These are phyloP conservation scores for Terfezia boudieri DNA, from an alignment of 495 filamentous ascomycete species.

Conservation along the genomic window DNA sequence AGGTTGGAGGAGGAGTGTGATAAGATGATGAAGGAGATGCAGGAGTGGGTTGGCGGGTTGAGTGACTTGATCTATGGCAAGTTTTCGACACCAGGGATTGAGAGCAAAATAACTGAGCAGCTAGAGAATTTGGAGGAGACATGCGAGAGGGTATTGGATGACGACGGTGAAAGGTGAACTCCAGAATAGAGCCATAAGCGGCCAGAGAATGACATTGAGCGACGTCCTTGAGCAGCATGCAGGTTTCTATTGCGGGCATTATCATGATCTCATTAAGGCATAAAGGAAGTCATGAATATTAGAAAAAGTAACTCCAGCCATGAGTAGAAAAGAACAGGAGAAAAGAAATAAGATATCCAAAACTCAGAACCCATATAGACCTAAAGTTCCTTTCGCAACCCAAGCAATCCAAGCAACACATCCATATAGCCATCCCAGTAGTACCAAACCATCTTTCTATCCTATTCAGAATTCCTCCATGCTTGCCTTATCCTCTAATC, in stretches of 20 bases:
- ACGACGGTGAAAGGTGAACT: not conserved
- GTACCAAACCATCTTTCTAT: no score
- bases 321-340: slow-evolving; percentile 1
- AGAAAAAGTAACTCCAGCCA: slow-evolving; percentile 12
- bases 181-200: not conserved
- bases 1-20: slow-evolving; percentile 41
- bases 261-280: not conserved
- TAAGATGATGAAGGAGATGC: slow-evolving; percentile 34
- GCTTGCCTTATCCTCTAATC: no score
- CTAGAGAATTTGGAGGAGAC: slow-evolving; percentile 38
- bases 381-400: no score
- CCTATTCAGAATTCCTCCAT: no score
- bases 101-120: slow-evolving; percentile 39
- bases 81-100: slow-evolving; percentile 35
- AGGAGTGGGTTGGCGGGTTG: slow-evolving; percentile 41
- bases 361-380: no score
- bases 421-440: no score
- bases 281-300: not conserved
- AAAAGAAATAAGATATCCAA: not conserved
- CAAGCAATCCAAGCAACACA: no score
- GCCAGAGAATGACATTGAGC: not conserved
- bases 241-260: slow-evolving; percentile 12
- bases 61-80: slow-evolving; percentile 70
- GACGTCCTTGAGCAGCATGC: not conserved
- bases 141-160: slow-evolving; percentile 25